Base-by-base conservation (phyloP, 495 filamentous ascomycete species). In the Aspergillus nanangensis region DNA sequence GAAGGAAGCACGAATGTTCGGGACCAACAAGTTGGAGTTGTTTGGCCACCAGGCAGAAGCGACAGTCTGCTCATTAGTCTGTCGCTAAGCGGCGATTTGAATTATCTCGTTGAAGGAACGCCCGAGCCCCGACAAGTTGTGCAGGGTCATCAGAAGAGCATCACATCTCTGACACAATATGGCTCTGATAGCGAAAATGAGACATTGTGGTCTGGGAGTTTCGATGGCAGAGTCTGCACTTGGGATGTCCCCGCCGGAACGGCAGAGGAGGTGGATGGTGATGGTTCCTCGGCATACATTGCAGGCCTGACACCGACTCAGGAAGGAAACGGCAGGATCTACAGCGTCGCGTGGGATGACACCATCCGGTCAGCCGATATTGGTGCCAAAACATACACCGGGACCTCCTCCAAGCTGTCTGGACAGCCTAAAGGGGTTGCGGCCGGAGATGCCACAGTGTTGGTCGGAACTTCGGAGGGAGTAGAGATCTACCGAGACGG, bases 311-410 rank as follows among this genome's bases (percentile, higher is more conserved):
- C 86, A 2, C 66, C 83, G 1, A 74, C 77, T 13, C 44, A 66
- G 3, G 66, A 72, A 42, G 74, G 77, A 8, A 53, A 62, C 4
- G 75, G 81, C 22, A 71, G 80, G 47, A 79, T 89, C 22, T 90
- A 88, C 68, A 93, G 87, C 66, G 86, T 91, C 13, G 90, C 81
- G 55, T 97, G 93, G 93, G 93, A 98, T 63, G 93, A 98, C 63
- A 91, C 88, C 4, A 78, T 96, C 29, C 86, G 91, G 46, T 83
- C 79, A 31, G 76, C 94, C 48, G 86, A 93, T 52, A 52, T 69
- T 37, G 65, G 70, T 0, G 75, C 76, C 32, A 73, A 74, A 47
- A 80, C 74, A 5, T 88, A 84, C 60, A 77, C 71, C 23, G 79
- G 77, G 47, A 67, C 53, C 19, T 57, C 70, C 3, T 64, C 60